Evolutionary conservation across 805 yeast species (phyloP).

Genomic region (Lachancea fermentati): DNA sequence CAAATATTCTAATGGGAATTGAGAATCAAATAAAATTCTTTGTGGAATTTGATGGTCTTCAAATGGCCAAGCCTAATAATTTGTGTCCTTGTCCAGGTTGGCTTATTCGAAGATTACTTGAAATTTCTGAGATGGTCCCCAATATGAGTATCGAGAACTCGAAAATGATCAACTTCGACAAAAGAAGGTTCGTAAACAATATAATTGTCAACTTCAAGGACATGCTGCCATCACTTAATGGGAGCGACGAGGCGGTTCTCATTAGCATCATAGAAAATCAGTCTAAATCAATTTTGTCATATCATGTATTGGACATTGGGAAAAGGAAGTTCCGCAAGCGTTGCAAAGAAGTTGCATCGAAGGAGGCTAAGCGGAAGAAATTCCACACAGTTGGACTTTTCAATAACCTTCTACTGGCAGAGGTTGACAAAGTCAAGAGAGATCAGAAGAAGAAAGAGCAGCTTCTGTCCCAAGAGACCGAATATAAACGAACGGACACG

Average conservation of each 20-base stretch:
- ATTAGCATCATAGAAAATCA: conserved; percentile 8
- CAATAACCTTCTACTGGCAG: conserved; percentile 40
- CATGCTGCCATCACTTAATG: conserved; percentile 29
- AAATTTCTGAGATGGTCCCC: conserved; percentile 71
- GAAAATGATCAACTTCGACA: conserved; percentile 75
- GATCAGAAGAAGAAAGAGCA: conserved; percentile 44
- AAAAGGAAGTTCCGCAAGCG: conserved; percentile 14
- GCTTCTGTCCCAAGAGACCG: conserved; percentile 35
- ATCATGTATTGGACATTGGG: conserved; percentile 29
- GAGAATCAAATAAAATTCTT: conserved; percentile 24
- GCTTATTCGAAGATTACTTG: conserved; percentile 75
- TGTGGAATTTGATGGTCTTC: conserved; percentile 32
- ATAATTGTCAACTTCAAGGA: conserved; percentile 50
- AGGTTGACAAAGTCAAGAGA: conserved; percentile 46
- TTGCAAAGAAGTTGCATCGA: conserved; percentile 38
- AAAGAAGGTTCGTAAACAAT: conserved; percentile 63
- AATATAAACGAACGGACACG: conserved; percentile 29
- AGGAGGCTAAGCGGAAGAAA: conserved; percentile 39
- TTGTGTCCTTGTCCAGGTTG: conserved; percentile 88
- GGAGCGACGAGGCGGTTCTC: conserved; percentile 7
- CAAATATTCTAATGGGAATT: conserved; percentile 17
- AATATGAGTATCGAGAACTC: conserved; percentile 65
- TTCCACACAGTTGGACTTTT: conserved; percentile 40
- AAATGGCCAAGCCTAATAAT: conserved; percentile 33
- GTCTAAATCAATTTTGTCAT: conserved; percentile 20